A percentile compares a stretch with the other conserved stretches of the same genome.
phyloP scores from a whole-genome alignment of 2,329 filamentous ascomycete species.

The Diaporthe sp. region DNA sequence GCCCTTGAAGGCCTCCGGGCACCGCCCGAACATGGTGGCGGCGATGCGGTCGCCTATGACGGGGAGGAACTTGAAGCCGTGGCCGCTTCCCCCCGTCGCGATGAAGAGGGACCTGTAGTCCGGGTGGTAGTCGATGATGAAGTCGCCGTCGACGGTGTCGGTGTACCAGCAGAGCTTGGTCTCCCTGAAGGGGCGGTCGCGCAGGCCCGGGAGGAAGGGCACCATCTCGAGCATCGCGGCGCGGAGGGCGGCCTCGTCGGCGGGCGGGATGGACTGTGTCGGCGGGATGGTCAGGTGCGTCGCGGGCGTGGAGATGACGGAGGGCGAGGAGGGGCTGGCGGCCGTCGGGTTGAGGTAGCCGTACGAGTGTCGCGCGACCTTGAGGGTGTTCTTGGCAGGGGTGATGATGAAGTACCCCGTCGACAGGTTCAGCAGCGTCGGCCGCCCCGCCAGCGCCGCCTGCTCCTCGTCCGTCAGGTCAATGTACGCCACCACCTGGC shows the following conservation, averaged over 20 bases:
- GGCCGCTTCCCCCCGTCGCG: slow-evolving; percentile 73
- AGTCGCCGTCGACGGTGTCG: slow-evolving; percentile 79
- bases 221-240: slow-evolving; percentile 71
- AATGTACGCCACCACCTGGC: slow-evolving; percentile 84
- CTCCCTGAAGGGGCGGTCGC: slow-evolving; percentile 69
- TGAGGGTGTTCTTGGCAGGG: slow-evolving; percentile 71
- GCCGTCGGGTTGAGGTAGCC: slow-evolving; percentile 71
- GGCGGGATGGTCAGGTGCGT: slow-evolving; percentile 63
- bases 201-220: slow-evolving; percentile 66
- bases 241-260: slow-evolving; percentile 73
- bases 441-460: slow-evolving; percentile 71
- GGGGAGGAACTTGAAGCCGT: slow-evolving; percentile 78
- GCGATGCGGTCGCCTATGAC: slow-evolving; percentile 73
- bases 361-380: slow-evolving; percentile 77
- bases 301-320: slow-evolving; percentile 53
- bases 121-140: slow-evolving; percentile 78
- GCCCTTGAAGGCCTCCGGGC: slow-evolving; percentile 62
- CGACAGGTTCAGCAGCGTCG: slow-evolving; percentile 79
- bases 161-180: slow-evolving; percentile 82
- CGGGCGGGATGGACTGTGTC: slow-evolving; percentile 63
- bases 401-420: slow-evolving; percentile 82
- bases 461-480: slow-evolving; percentile 80
- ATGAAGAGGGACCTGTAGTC: slow-evolving; percentile 69
- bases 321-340: slow-evolving; percentile 36
- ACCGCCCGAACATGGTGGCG: slow-evolving; percentile 63